Evolutionary conservation across 306 rosid species (phyloP).

Genomic region (Fragaria vesca): DNA sequence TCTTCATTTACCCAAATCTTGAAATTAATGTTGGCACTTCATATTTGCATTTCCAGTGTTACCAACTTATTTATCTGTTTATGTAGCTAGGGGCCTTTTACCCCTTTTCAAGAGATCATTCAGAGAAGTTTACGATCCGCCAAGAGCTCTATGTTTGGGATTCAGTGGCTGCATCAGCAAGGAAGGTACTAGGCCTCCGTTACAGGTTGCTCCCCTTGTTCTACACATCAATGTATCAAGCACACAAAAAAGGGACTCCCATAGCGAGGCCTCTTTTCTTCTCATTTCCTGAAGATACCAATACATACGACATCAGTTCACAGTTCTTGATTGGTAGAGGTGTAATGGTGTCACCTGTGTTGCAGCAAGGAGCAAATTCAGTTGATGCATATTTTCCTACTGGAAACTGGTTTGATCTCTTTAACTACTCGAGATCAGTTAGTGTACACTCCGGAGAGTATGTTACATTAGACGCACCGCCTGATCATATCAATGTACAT

Average conservation of each 20-base stretch:
- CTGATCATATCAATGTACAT: slow-evolving; percentile 75
- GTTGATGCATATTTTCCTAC: slow-evolving; percentile 76
- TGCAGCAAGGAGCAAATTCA: slow-evolving; percentile 47
- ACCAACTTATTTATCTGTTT: neutral
- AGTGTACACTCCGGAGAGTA: slow-evolving; percentile 44
- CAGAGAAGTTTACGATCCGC: slow-evolving; percentile 33
- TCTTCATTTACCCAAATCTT: neutral
- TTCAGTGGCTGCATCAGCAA: slow-evolving; percentile 75
- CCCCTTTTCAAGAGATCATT: slow-evolving; percentile 90
- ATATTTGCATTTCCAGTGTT: neutral
- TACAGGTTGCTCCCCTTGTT: slow-evolving; percentile 79
- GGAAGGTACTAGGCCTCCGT: slow-evolving; percentile 78
- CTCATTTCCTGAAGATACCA: slow-evolving; percentile 77
- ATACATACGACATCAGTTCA: slow-evolving; percentile 59
- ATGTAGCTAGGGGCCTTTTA: slow-evolving; percentile 87
- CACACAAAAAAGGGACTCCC: slow-evolving; percentile 67
- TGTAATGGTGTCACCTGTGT: slow-evolving; percentile 73
- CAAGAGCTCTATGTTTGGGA: slow-evolving; percentile 93
- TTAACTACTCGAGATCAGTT: slow-evolving; percentile 57
- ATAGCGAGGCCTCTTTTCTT: slow-evolving; percentile 88
- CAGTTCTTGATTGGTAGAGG: slow-evolving; percentile 78
- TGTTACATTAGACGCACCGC: slow-evolving; percentile 60
- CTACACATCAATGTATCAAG: slow-evolving; percentile 79
- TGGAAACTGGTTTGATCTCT: slow-evolving; percentile 91
- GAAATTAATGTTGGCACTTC: neutral